Percentiles rank a stretch among this genome's conserved stretches.
These are phyloP conservation scores for Yueomyces sp. DNA, from an alignment of 805 yeast species.

Conservation along the genomic window DNA sequence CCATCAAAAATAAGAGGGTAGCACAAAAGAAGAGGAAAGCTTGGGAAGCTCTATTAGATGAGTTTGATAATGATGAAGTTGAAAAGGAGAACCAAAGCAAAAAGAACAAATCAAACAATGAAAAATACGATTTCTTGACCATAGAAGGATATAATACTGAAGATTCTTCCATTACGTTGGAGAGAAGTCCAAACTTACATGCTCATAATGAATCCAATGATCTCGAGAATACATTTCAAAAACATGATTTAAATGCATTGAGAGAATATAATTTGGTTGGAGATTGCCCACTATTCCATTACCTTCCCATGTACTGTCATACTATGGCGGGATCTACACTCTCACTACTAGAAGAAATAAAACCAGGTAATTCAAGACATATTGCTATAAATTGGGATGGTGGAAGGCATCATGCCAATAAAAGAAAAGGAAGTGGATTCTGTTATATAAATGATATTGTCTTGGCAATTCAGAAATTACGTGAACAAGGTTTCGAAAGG, in stretches of 20 bases:
- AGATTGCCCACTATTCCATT: constrained; percentile 55
- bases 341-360: constrained; percentile 30
- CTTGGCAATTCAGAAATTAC: constrained; percentile 36
- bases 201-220: background rate
- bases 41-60: background rate
- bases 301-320: constrained; percentile 35
- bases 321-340: constrained; percentile 46
- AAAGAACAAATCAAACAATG: background rate
- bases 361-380: constrained; percentile 5
- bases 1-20: background rate
- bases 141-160: background rate
- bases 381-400: constrained; percentile 65
- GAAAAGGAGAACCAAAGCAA: background rate
- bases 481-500: constrained; percentile 30
- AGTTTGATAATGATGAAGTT: background rate
- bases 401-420: constrained; percentile 59
- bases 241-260: constrained; percentile 5
- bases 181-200: background rate
- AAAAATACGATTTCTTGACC: background rate
- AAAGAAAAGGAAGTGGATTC: constrained; percentile 48
- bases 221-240: background rate
- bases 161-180: constrained; percentile 3
- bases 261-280: constrained; percentile 35
- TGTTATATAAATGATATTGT: constrained; percentile 65
- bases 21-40: background rate